A percentile compares a stretch with the other conserved stretches of the same genome.
These are phyloP conservation scores for Rhizopogon salebrosus DNA, from an alignment of 768 basidiomycete genomes.

Conservation along the genomic window DNA sequence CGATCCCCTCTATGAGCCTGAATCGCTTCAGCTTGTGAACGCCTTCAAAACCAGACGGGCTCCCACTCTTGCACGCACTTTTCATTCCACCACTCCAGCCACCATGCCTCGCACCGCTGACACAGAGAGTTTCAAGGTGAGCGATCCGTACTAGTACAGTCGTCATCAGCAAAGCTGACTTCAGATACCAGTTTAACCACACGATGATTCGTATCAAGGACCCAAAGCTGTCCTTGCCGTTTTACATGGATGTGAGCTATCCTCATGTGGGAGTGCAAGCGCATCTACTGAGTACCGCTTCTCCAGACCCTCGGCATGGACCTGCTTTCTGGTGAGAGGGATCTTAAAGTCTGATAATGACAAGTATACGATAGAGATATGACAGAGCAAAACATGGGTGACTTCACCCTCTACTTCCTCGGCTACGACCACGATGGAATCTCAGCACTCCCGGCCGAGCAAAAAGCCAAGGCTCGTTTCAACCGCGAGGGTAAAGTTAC, in stretches of 20 bases:
- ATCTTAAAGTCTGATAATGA: not conserved
- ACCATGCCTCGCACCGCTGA: slow-evolving; percentile 61
- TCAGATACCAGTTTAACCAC: slow-evolving; percentile 63
- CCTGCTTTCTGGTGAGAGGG: slow-evolving; percentile 47
- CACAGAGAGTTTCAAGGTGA: slow-evolving; percentile 60
- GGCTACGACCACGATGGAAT: slow-evolving; percentile 64
- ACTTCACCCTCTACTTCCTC: slow-evolving; percentile 83
- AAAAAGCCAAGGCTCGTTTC: slow-evolving; percentile 45
- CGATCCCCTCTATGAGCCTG: slow-evolving; percentile 4
- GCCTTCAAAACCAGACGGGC: slow-evolving; percentile 5
- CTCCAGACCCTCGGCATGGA: slow-evolving; percentile 69
- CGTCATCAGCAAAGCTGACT: slow-evolving; percentile 3
- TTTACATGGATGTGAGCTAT: slow-evolving; percentile 64
- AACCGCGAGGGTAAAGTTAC: slow-evolving; percentile 56
- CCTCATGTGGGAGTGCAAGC: not conserved
- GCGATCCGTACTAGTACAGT: not conserved
- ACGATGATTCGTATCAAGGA: slow-evolving; percentile 90
- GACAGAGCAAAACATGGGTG: slow-evolving; percentile 47
- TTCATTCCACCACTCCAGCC: slow-evolving; percentile 10
- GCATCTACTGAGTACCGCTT: not conserved
- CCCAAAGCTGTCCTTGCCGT: slow-evolving; percentile 72
- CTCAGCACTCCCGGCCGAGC: slow-evolving; percentile 42
- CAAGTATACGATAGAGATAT: slow-evolving; percentile 4
- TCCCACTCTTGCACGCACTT: slow-evolving; percentile 1
- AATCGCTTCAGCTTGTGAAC: slow-evolving; percentile 4